phyloP scores from a whole-genome alignment of 1,139 yeast species.

The Hemisphaericaspora lyxosophila region DNA sequence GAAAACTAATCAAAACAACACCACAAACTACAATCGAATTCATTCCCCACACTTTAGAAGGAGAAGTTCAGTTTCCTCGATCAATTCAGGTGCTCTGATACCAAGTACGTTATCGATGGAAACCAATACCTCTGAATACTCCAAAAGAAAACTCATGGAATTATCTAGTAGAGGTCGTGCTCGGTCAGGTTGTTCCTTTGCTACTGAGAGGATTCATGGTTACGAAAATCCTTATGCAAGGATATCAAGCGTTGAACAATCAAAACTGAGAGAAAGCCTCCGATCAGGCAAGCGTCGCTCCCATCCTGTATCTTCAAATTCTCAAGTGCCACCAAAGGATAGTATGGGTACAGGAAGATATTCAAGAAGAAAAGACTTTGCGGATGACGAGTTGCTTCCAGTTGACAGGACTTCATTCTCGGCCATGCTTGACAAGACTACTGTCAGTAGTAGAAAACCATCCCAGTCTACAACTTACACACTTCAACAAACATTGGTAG shows the following conservation, averaged over 20 bases:
- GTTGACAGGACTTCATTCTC: not conserved
- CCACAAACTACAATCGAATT: not conserved
- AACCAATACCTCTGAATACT: not conserved
- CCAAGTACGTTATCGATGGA: not conserved
- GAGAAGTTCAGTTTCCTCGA: not conserved
- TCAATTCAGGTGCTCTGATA: not conserved
- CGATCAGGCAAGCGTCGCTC: not conserved
- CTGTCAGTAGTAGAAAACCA: not conserved
- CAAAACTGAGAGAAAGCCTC: not conserved
- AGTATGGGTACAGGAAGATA: not conserved
- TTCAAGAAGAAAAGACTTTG: not conserved
- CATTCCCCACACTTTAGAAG: not conserved
- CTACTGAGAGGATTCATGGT: not conserved
- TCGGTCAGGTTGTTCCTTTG: not conserved
- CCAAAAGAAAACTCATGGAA: not conserved
- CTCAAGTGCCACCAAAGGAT: no score
- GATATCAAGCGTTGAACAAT: not conserved
- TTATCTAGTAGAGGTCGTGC: not conserved
- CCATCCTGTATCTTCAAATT: not conserved
- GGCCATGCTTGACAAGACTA: not conserved
- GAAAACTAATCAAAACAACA: not conserved
- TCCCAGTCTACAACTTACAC: not conserved
- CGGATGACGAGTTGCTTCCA: not conserved
- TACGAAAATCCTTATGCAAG: not conserved
- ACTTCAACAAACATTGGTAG: slow-evolving; percentile 1